phyloP scores from a whole-genome alignment of 1,284 basidiomycete genomes.

The Clitocybe nebularis region DNA sequence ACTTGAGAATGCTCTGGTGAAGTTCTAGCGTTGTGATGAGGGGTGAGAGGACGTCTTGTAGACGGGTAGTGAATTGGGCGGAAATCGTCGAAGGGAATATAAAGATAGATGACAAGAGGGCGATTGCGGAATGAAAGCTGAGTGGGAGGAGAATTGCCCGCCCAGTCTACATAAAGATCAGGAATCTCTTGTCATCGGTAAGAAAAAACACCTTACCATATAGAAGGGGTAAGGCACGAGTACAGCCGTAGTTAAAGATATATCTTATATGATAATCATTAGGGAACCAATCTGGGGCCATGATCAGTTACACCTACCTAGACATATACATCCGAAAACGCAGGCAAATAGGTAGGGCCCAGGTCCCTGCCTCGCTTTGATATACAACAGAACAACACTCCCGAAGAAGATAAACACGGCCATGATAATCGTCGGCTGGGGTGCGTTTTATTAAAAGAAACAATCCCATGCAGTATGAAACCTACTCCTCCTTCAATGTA shows the following conservation, averaged over 20 bases:
- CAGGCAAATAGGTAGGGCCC: constrained; percentile 61
- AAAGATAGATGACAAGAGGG: constrained; percentile 47
- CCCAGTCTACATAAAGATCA: constrained; percentile 35
- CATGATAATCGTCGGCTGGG: constrained; percentile 56
- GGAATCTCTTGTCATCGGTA: background rate
- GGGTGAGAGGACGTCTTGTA: constrained; percentile 51
- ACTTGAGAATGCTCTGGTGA: constrained; percentile 45
- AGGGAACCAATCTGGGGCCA: background rate
- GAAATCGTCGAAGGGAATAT: constrained; percentile 71
- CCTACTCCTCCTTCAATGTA: constrained; percentile 60
- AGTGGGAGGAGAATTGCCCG: constrained; percentile 56
- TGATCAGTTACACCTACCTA: constrained; percentile 34
- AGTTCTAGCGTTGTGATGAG: constrained; percentile 43
- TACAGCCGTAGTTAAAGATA: constrained; percentile 53
- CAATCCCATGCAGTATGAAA: constrained; percentile 1
- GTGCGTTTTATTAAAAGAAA: background rate
- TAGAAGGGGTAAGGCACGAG: constrained; percentile 72
- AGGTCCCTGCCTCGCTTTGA: constrained; percentile 61
- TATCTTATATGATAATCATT: constrained; percentile 37
- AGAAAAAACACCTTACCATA: constrained; percentile 24
- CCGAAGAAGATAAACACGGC: constrained; percentile 68
- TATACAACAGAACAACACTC: constrained; percentile 55
- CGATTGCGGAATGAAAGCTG: constrained; percentile 55
- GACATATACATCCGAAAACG: constrained; percentile 54
- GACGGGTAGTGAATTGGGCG: constrained; percentile 52